These are phyloP conservation scores for Maudiozyma humilis DNA, from an alignment of 1,139 yeast species.

Conservation along the genomic window DNA sequence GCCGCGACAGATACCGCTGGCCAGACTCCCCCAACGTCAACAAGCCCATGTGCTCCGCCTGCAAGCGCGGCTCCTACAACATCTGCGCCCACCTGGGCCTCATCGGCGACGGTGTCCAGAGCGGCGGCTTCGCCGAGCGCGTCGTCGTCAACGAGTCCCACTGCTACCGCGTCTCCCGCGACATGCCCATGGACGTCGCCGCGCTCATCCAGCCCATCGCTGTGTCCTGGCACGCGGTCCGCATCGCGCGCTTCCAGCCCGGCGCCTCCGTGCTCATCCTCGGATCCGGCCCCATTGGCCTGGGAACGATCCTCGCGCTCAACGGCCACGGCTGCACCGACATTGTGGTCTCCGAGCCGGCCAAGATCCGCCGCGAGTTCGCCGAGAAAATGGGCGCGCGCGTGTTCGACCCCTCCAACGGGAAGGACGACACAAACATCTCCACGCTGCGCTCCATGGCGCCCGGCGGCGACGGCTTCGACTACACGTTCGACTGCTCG, in stretches of 20 bases:
- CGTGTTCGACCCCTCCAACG: constrained; percentile 40
- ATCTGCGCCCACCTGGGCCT: constrained; percentile 39
- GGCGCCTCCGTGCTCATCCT: constrained; percentile 47
- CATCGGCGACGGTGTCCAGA: constrained; percentile 41
- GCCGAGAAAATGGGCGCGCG: constrained; percentile 46
- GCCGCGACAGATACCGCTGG: constrained; percentile 37
- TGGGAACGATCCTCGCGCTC: constrained; percentile 48
- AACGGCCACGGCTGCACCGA: constrained; percentile 47
- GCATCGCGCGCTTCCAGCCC: constrained; percentile 36
- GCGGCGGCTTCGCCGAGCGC: constrained; percentile 46
- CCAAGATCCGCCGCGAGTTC: constrained; percentile 43
- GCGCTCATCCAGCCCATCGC: constrained; percentile 51
- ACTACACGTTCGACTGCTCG: constrained; percentile 53
- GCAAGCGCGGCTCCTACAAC: constrained; percentile 40
- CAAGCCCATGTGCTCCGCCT: constrained; percentile 37
- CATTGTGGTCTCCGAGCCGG: constrained; percentile 57
- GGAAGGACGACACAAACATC: constrained; percentile 33
- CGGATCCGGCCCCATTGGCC: constrained; percentile 60
- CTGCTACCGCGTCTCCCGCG: constrained; percentile 40
- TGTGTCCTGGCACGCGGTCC: constrained; percentile 54
- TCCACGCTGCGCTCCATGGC: constrained; percentile 35
- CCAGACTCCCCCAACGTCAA: constrained; percentile 19
- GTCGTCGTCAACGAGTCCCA: constrained; percentile 43
- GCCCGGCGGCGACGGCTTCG: constrained; percentile 46
- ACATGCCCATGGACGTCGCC: constrained; percentile 44